These are phyloP conservation scores for Flaveria linearis DNA, from an alignment of 129 eudicot species.

Conservation along the genomic window DNA sequence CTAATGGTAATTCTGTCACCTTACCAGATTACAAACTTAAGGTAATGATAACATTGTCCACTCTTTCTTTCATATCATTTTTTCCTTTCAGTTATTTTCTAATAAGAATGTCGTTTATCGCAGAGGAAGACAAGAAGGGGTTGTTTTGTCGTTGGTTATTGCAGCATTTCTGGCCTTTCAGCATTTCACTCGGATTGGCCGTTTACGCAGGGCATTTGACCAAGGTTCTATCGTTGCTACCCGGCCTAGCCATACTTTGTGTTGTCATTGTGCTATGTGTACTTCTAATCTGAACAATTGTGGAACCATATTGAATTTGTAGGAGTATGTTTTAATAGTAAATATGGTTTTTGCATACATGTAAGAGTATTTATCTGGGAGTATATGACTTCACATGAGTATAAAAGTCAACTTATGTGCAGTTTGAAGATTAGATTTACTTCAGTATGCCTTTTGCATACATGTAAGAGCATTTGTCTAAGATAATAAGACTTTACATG, in stretches of 20 bases:
- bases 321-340: background rate
- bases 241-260: slow-evolving; percentile 65
- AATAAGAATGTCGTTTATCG: slow-evolving; percentile 11
- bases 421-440: background rate
- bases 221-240: slow-evolving; percentile 87
- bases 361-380: background rate
- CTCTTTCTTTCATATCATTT: background rate
- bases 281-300: slow-evolving; percentile 51
- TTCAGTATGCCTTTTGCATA: background rate
- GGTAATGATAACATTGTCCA: slow-evolving; percentile 43
- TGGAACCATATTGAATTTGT: slow-evolving; percentile 1
- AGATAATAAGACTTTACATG: background rate
- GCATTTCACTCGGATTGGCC: slow-evolving; percentile 74
- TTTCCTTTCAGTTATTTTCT: slow-evolving; percentile 11
- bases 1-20: slow-evolving; percentile 76
- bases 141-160: slow-evolving; percentile 61
- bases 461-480: background rate
- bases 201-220: slow-evolving; percentile 69
- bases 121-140: slow-evolving; percentile 90
- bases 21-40: slow-evolving; percentile 62
- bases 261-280: slow-evolving; percentile 64
- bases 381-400: background rate
- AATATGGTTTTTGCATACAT: background rate
- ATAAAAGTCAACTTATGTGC: background rate
- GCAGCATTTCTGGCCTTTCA: slow-evolving; percentile 82